A percentile compares a stretch with the other conserved stretches of the same genome.
Evolutionary conservation across 2,329 filamentous ascomycete genomes (phyloP).

Genomic region (Stagonosporopsis tanaceti): DNA sequence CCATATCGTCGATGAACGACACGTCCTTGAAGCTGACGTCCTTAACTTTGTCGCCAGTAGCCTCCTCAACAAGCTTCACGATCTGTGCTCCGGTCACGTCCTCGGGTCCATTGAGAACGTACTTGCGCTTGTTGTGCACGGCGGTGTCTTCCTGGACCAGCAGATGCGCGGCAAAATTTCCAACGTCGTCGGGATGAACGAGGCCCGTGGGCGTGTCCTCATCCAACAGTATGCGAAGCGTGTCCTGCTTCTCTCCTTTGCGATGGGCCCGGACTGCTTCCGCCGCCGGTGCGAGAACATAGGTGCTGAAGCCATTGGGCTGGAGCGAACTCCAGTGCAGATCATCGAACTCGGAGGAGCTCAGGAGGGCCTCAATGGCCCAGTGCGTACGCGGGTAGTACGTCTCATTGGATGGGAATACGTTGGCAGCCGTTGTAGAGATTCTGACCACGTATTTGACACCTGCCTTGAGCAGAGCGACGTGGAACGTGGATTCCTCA

Average conservation of each 20-base stretch:
- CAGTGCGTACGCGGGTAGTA: slow-evolving; percentile 30
- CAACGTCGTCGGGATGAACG: slow-evolving; percentile 28
- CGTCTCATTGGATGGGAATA: slow-evolving; percentile 16
- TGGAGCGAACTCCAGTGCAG: slow-evolving; percentile 28
- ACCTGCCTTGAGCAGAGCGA: slow-evolving; percentile 19
- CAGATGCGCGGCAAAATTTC: slow-evolving; percentile 23
- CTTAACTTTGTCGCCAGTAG: slow-evolving; percentile 19
- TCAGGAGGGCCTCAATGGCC: slow-evolving; percentile 27
- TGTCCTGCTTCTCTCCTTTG: slow-evolving; percentile 13
- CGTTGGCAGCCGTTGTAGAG: slow-evolving; percentile 25
- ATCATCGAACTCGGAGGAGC: slow-evolving; percentile 11
- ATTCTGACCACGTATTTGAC: slow-evolving; percentile 30
- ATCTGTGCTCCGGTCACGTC: slow-evolving; percentile 24
- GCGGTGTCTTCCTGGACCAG: slow-evolving; percentile 19
- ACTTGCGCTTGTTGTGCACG: slow-evolving; percentile 23
- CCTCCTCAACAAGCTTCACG: slow-evolving; percentile 24
- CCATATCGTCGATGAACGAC: slow-evolving; percentile 10
- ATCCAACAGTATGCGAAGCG: slow-evolving; percentile 7
- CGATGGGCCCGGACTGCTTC: slow-evolving; percentile 16
- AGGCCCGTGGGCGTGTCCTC: slow-evolving; percentile 15
- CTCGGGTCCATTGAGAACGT: slow-evolving; percentile 26
- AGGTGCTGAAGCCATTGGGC: slow-evolving; percentile 20
- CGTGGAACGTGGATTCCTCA: slow-evolving; percentile 28
- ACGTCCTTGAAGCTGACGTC: slow-evolving; percentile 22
- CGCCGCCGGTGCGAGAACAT: slow-evolving; percentile 1